Base-by-base conservation (phyloP, 805 yeast genomes). In the Pichia eremophila region DNA sequence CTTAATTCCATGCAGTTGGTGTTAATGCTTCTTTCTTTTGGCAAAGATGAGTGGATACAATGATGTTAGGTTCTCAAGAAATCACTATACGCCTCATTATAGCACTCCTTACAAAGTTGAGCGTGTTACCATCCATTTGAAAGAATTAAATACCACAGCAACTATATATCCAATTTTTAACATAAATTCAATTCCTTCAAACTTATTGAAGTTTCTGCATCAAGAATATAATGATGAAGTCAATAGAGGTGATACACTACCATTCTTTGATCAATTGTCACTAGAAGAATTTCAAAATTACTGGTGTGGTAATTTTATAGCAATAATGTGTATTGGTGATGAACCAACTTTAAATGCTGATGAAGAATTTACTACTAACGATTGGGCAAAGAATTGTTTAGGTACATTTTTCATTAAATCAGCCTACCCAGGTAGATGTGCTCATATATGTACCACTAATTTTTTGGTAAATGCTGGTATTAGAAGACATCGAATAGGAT, bases 181-280 rank as follows among this genome's bases (percentile, higher is more conserved):
- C 29, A 72, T 81, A 0, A 73, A 73, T 27, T 79, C 81, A 48
- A 68, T 91, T 12, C 98, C 98, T 0, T 76, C 78, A 2, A 91
- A 88, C 0, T 69, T 91, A 28, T 63, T 88, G 38, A 83, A 85
- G 18, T 90, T 91, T 59, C 63, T 91, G 39, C 79, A 91, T 52
- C 97, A 90, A 61, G 98, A 93, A 65, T 86, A 85, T 67, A 91
- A 91, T 64, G 83, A 85, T 80, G 99, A 91, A 62, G 79, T 91
- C 25, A 90, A 83, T 51, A 73, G 87, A 40, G 97, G 97, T 36
- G 91, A 85, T 51, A 83, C 95, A 9, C 82, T 78, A 61, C 90
- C 97, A 2, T 85, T 85, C 61, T 84, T 87, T 54, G 95, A 89
- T 54, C 79, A 86, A 3, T 66, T 91, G 44, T 78, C 81, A 36